phyloP scores from a whole-genome alignment of 768 basidiomycete species.

The Podaxis sp. region DNA sequence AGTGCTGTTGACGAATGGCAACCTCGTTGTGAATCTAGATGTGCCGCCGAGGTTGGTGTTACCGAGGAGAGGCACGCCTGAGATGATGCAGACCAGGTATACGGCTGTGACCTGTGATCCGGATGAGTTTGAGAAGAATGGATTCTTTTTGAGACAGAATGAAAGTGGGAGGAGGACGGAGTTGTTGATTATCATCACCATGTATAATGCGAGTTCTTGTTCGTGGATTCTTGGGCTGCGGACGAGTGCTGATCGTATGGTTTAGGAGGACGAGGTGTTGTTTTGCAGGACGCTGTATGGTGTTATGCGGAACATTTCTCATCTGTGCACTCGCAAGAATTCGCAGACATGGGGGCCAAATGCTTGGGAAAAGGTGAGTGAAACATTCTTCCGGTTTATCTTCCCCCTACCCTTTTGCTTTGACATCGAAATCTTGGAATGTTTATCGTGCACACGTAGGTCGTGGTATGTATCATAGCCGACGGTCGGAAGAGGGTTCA shows the following conservation, averaged over 20 bases:
- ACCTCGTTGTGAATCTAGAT: slow-evolving; percentile 78
- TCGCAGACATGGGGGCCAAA: slow-evolving; percentile 95
- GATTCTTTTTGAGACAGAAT: slow-evolving; percentile 84
- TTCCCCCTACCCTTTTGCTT: not conserved
- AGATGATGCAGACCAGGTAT: slow-evolving; percentile 71
- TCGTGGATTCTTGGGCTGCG: not conserved
- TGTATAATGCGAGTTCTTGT: slow-evolving; percentile 79
- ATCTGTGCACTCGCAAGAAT: slow-evolving; percentile 79
- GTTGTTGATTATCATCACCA: slow-evolving; percentile 90
- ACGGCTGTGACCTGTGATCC: slow-evolving; percentile 94
- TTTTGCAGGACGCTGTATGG: slow-evolving; percentile 94
- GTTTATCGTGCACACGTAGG: slow-evolving; percentile 35
- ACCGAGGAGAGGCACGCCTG: slow-evolving; percentile 63
- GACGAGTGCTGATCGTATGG: not conserved
- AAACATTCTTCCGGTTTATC: not conserved
- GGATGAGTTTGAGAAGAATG: slow-evolving; percentile 81
- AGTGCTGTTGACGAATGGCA: slow-evolving; percentile 82
- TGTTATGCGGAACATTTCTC: slow-evolving; percentile 85
- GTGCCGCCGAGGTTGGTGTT: slow-evolving; percentile 84
- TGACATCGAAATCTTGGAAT: not conserved
- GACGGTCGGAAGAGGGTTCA: slow-evolving; percentile 83
- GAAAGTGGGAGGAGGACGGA: slow-evolving; percentile 79
- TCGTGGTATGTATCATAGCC: slow-evolving; percentile 89
- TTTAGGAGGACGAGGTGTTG: slow-evolving; percentile 80
- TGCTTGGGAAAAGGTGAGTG: slow-evolving; percentile 86